These are phyloP conservation scores for Amanita subjunquillea DNA, from an alignment of 768 basidiomycete genomes.

Conservation along the genomic window DNA sequence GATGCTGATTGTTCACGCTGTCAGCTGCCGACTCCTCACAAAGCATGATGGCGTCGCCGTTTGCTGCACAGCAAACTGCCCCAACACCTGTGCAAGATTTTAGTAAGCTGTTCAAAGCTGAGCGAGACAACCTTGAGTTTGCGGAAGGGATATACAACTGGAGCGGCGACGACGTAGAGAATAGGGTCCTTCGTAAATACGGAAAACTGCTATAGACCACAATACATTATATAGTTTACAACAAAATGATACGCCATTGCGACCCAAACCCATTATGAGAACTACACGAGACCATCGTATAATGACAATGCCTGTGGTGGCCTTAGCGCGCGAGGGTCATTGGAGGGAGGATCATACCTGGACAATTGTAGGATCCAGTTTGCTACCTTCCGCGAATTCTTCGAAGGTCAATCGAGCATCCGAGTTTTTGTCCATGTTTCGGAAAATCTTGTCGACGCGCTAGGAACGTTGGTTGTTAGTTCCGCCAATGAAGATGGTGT, in stretches of 20 bases:
- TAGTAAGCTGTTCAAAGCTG: slow-evolving; percentile 82
- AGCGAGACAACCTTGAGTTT: slow-evolving; percentile 88
- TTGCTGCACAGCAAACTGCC: slow-evolving; percentile 37
- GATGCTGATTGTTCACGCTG: slow-evolving; percentile 9
- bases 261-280: not conserved
- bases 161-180: slow-evolving; percentile 75
- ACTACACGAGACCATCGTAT: slow-evolving; percentile 88
- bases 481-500: slow-evolving; percentile 1
- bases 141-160: slow-evolving; percentile 80
- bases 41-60: slow-evolving; percentile 64
- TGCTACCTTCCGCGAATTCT: slow-evolving; percentile 97
- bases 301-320: slow-evolving; percentile 72
- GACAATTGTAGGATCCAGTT: slow-evolving; percentile 98
- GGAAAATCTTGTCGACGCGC: slow-evolving; percentile 99
- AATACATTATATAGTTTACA: not conserved
- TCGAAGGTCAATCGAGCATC: slow-evolving; percentile 90
- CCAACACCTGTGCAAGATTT: slow-evolving; percentile 72
- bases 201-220: slow-evolving; percentile 34
- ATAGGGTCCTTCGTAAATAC: slow-evolving; percentile 67
- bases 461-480: slow-evolving; percentile 19
- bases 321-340: not conserved
- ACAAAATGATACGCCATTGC: not conserved
- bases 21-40: slow-evolving; percentile 73
- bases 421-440: slow-evolving; percentile 94
- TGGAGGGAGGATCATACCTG: slow-evolving; percentile 41